These are phyloP conservation scores for Westerdykella aurantiaca DNA, from an alignment of 2,329 filamentous ascomycete species.

Conservation along the genomic window DNA sequence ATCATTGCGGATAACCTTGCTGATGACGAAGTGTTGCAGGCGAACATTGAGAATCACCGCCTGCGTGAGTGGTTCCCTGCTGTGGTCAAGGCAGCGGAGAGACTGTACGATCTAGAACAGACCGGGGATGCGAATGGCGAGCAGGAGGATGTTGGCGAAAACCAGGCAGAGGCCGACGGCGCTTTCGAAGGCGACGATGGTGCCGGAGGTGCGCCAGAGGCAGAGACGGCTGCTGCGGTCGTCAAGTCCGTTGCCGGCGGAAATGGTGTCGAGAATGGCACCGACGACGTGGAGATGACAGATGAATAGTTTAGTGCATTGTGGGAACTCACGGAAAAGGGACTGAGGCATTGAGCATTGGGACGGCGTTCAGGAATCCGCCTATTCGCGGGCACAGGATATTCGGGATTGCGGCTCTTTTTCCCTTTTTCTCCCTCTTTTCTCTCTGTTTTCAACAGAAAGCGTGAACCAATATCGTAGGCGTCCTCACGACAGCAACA, in stretches of 20 bases:
- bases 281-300: slow-evolving; percentile 28
- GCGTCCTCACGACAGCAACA: too few relatives aligned
- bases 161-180: neutral
- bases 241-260: too few relatives aligned
- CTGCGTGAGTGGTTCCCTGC: slow-evolving; percentile 63
- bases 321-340: too few relatives aligned
- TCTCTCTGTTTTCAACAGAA: too few relatives aligned
- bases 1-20: slow-evolving; percentile 65
- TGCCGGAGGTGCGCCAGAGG: slow-evolving; percentile 2
- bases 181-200: slow-evolving; percentile 3
- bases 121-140: slow-evolving; percentile 4
- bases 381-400: too few relatives aligned
- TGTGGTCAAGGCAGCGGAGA: slow-evolving; percentile 36
- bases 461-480: too few relatives aligned
- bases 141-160: neutral
- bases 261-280: too few relatives aligned
- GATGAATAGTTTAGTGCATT: slow-evolving; percentile 4
- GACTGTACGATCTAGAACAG: slow-evolving; percentile 20
- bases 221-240: neutral
- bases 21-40: slow-evolving; percentile 63
- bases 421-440: too few relatives aligned
- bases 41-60: slow-evolving; percentile 61
- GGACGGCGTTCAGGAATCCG: too few relatives aligned
- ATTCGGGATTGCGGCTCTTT: too few relatives aligned
- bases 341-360: too few relatives aligned